Base-by-base conservation (phyloP, 2,329 filamentous ascomycete genomes). In the Lasiodiplodia theobromae region DNA sequence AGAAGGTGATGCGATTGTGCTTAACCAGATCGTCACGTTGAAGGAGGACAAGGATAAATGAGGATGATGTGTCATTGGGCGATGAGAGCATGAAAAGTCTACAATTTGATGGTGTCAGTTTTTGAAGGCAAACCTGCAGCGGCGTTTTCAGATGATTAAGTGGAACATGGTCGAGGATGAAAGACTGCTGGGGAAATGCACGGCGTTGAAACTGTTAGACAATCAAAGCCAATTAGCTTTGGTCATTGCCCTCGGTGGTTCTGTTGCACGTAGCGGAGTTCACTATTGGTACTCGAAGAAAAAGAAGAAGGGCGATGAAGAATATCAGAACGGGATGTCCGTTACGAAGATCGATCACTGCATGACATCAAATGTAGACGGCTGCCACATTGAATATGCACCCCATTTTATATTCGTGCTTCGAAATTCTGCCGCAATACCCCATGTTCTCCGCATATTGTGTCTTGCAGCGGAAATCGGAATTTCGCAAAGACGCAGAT, bases 11-110 rank as follows among this genome's bases (percentile, higher is more conserved):
- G 92, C 91, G 79, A 85, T 97, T 72, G 88, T 98, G 58, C 82
- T 98, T 37, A 98, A 98, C 82, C 87, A 93, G 64, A 97, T 98
- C 75, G 94, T 98, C 25, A 92, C 91, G 58, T 81, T 97, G 76
- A 97, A 97, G 83, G 94, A 97, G 81, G 93, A 96, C 49, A 80
- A 74, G 68, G 68, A 69, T 38, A 74, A 74, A 70, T 67, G 52
- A 44, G 23, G 16, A 8, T 4, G 31, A 8, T 4, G 16, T n/a
- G 6, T 60, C 7, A 21, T 10, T 31, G 25, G 16, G 16, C 12
- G 10, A 56, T 37, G 53, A 56, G 53, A 12, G 18, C 7, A 34
- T 57, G n/a, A 23, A 37, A n/a, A 2, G 23, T 40, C n/a, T 34
- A 14, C 23, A 23, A 1, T n/a, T 6, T 56, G 52, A 21, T 10